Evolutionary conservation across 805 yeast species (phyloP).

Genomic region (Blastobotrys attinorum): DNA sequence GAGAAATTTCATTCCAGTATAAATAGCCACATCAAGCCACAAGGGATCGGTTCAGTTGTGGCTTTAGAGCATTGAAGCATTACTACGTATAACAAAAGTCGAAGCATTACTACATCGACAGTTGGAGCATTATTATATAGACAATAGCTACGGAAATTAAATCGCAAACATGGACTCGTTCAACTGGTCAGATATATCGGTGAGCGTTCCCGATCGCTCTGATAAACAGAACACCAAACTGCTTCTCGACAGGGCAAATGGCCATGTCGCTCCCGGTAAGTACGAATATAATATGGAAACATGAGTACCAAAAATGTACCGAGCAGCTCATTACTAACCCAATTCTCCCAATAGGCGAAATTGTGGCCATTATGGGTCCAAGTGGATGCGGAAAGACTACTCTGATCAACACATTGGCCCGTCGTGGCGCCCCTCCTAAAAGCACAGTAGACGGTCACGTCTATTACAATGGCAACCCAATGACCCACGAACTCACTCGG

Average conservation of each 20-base stretch:
- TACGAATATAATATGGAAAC: background rate
- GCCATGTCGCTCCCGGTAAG: background rate
- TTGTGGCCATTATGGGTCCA: constrained; percentile 73
- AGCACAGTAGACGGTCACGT: background rate
- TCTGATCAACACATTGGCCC: constrained; percentile 53
- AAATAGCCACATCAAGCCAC: no score
- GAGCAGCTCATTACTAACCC: no score
- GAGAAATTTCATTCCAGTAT: no score
- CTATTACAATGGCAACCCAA: background rate
- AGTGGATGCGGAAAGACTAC: constrained; percentile 82
- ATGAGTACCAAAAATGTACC: constrained; percentile 66
- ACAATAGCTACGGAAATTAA: no score
- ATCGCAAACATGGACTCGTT: constrained; percentile 1
- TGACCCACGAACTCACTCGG: background rate
- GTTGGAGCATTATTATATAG: no score
- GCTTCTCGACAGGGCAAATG: background rate
- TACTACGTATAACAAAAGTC: no score
- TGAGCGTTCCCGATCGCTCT: background rate
- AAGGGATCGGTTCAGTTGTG: no score
- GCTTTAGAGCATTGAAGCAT: no score
- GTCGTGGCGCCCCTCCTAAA: background rate
- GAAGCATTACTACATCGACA: no score
- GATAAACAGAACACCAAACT: background rate
- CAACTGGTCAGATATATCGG: background rate
- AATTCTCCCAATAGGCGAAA: no score